Conservation (phyloP, 2,329 filamentous ascomycete genomes). For the Alternaria incomplexa region DNA sequence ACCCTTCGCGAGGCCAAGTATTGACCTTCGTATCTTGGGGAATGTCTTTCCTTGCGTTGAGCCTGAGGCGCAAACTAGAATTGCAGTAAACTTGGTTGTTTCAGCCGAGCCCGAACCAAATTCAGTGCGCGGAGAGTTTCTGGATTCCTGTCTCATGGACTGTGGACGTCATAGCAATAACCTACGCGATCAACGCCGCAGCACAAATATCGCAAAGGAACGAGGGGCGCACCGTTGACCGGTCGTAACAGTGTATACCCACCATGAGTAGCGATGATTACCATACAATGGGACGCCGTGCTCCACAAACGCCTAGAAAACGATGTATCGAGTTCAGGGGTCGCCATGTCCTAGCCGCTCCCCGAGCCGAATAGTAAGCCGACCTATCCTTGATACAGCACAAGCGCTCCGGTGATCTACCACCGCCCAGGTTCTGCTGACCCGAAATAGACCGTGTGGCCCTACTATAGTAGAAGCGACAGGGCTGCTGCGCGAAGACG, state of each 20-base stretch:
- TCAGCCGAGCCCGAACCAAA: conserved; percentile 11
- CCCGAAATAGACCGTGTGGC: conserved; percentile 28
- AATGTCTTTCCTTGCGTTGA: conserved; percentile 2
- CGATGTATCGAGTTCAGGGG: conserved; percentile 15
- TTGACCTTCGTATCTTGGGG: conserved; percentile 20
- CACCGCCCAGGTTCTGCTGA: conserved; percentile 16
- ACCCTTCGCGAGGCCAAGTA: conserved; percentile 19
- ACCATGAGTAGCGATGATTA: background rate
- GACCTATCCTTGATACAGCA: conserved; percentile 9
- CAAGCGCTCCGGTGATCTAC: conserved; percentile 24
- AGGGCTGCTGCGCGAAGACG: conserved; percentile 24
- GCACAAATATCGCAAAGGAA: background rate
- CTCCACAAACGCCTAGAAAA: conserved; percentile 25
- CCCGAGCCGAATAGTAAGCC: background rate
- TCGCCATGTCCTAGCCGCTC: conserved; percentile 16
- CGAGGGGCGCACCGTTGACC: background rate
- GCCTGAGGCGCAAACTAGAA: background rate
- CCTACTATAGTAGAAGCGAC: conserved; percentile 7
- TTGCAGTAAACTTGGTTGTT: conserved; percentile 5
- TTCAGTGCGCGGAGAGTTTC: background rate
- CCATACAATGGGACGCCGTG: conserved; percentile 8
- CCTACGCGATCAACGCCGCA: background rate
- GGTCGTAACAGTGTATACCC: background rate
- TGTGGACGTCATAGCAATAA: background rate
- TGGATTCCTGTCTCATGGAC: background rate